phyloP scores from a whole-genome alignment of 2,329 filamentous ascomycete species.

The Cercospora sp. region DNA sequence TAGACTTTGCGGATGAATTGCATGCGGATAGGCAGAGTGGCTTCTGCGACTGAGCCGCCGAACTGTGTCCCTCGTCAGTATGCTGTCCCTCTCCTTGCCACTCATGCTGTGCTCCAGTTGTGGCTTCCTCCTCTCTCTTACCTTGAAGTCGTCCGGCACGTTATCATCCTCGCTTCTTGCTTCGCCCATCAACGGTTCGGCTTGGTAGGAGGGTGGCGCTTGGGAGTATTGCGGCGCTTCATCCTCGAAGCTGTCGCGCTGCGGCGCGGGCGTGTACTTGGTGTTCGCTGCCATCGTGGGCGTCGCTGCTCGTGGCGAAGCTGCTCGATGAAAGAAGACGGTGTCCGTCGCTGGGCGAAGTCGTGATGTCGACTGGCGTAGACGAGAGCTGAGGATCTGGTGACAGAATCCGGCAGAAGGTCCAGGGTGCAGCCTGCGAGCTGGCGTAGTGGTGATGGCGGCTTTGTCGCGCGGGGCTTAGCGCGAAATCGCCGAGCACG shows the following conservation, averaged over 20 bases:
- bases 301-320: background rate
- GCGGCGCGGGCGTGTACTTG: constrained; percentile 80
- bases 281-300: constrained; percentile 68
- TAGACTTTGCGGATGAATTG: constrained; percentile 84
- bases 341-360: background rate
- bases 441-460: background rate
- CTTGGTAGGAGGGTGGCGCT: constrained; percentile 79
- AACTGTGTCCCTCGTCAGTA: constrained; percentile 58
- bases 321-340: background rate
- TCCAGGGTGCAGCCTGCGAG: constrained; percentile 8
- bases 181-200: constrained; percentile 59
- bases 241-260: constrained; percentile 82
- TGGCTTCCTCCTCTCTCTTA: constrained; percentile 36
- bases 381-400: constrained; percentile 9
- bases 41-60: constrained; percentile 88
- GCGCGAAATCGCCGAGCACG: constrained; percentile 6
- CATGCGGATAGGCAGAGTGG: constrained; percentile 85
- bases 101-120: background rate
- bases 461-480: constrained; percentile 7
- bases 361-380: background rate
- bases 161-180: constrained; percentile 85
- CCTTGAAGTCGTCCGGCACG: constrained; percentile 95
- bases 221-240: constrained; percentile 69
- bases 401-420: constrained; percentile 18
- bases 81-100: background rate